phyloP scores from a whole-genome alignment of 1,284 basidiomycete species.

The Ceratobasidium sp. region DNA sequence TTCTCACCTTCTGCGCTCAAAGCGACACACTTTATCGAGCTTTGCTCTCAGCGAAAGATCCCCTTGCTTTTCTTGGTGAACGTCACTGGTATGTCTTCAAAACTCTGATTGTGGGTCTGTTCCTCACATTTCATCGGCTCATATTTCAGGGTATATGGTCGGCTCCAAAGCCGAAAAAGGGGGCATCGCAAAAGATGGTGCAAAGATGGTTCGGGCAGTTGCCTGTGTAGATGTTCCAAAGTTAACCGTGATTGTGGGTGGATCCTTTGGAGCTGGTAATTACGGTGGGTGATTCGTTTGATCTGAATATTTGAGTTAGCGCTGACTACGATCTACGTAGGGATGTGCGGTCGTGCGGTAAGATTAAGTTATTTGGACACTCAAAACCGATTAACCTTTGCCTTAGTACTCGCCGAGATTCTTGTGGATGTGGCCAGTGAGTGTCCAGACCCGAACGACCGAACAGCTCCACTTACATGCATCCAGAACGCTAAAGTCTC shows the following conservation, averaged over 20 bases:
- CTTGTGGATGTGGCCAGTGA: slow-evolving; percentile 97
- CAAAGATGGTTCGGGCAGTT: slow-evolving; percentile 97
- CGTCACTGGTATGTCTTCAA: slow-evolving; percentile 73
- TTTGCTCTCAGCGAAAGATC: slow-evolving; percentile 91
- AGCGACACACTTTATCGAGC: slow-evolving; percentile 94
- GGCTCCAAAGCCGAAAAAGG: slow-evolving; percentile 92
- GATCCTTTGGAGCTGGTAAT: slow-evolving; percentile 94
- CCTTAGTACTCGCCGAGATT: slow-evolving; percentile 89
- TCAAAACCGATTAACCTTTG: neutral
- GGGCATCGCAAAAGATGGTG: slow-evolving; percentile 97
- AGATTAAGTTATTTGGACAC: slow-evolving; percentile 54
- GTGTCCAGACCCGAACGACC: slow-evolving; percentile 53
- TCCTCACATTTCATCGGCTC: neutral
- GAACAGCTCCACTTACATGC: slow-evolving; percentile 1
- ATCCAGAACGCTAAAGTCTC: slow-evolving; percentile 88
- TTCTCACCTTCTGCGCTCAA: slow-evolving; percentile 95
- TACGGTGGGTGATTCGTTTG: slow-evolving; percentile 72
- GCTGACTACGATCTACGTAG: slow-evolving; percentile 57
- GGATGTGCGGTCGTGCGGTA: slow-evolving; percentile 90
- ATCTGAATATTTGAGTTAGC: slow-evolving; percentile 29
- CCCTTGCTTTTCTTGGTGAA: slow-evolving; percentile 95
- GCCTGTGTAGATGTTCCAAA: slow-evolving; percentile 96
- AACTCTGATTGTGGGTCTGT: slow-evolving; percentile 2
- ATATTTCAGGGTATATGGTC: slow-evolving; percentile 84
- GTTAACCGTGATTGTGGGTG: slow-evolving; percentile 93